Conservation (phyloP, 805 yeast species). For the Brettanomyces anomalus region DNA sequence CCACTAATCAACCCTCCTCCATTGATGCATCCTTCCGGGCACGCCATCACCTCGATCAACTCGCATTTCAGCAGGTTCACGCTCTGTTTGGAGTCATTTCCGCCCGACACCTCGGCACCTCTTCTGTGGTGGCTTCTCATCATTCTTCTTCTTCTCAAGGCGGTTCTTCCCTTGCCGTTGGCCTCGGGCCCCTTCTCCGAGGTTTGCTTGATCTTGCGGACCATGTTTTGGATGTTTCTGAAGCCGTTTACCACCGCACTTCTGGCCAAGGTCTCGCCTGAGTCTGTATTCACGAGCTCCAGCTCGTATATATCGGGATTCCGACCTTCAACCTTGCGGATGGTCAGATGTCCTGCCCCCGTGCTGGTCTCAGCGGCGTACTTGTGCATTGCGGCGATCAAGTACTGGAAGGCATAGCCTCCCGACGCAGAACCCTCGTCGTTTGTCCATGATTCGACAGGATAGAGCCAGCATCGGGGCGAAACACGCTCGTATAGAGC, state of each 20-base stretch:
- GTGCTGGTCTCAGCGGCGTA: conserved; percentile 11
- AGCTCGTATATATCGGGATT: conserved; percentile 72
- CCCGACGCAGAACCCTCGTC: conserved; percentile 82
- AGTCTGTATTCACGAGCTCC: conserved; percentile 35
- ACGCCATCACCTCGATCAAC: conserved; percentile 93
- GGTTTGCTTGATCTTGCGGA: conserved; percentile 61
- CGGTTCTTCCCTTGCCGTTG: conserved; percentile 36
- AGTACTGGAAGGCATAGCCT: conserved; percentile 73
- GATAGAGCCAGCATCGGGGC: conserved; percentile 56
- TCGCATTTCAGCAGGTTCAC: conserved; percentile 62
- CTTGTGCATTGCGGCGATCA: conserved; percentile 30
- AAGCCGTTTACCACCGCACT: conserved; percentile 81
- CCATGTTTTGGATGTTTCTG: conserved; percentile 88
- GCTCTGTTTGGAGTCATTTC: conserved; percentile 16
- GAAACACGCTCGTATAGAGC: conserved; percentile 27
- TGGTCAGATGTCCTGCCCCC: conserved; percentile 12
- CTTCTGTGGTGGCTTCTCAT: neutral
- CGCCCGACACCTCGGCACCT: conserved; percentile 2
- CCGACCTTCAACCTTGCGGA: conserved; percentile 48
- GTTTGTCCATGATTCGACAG: conserved; percentile 56
- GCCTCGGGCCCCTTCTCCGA: conserved; percentile 23
- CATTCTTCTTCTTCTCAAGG: conserved; percentile 9
- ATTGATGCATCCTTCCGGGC: conserved; percentile 95
- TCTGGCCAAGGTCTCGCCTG: conserved; percentile 36
- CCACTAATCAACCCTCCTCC: conserved; percentile 87